Conservation (phyloP, 192 early-diverging fungal genomes). For the Bifiguratus adelaidae region DNA sequence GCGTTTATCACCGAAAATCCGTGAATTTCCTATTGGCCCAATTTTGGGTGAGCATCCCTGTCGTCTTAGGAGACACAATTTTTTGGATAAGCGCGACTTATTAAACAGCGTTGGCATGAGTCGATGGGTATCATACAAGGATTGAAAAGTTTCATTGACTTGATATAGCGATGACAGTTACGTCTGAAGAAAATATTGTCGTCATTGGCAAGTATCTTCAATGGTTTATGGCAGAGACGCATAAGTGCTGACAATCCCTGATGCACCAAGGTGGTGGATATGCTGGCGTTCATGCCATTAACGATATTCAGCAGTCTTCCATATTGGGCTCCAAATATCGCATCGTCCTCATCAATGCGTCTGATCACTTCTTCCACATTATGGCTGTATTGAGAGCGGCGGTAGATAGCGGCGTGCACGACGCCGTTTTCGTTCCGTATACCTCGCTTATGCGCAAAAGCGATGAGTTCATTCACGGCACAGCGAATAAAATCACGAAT, state of each 20-base stretch:
- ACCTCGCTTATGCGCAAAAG: conserved; percentile 23
- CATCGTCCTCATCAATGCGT: conserved; percentile 43
- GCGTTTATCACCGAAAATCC: too few species aligned
- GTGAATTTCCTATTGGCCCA: too few species aligned
- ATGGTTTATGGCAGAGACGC: conserved; percentile 20
- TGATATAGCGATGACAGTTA: too few species aligned
- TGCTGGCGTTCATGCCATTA: conserved; percentile 31
- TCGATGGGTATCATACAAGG: too few species aligned
- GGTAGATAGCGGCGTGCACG: conserved; percentile 27
- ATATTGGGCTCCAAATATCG: conserved; percentile 22
- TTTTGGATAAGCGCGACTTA: too few species aligned
- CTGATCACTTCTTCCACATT: conserved; percentile 42
- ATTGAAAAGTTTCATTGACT: too few species aligned
- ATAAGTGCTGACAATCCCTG: too few species aligned
- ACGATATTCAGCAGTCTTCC: conserved; percentile 20
- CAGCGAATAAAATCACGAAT: conserved; percentile 21
- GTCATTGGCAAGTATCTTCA: too few species aligned
- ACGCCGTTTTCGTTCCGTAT: conserved; percentile 36
- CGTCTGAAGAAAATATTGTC: conserved; percentile 11
- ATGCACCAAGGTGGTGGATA: conserved; percentile 49
- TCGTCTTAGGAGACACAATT: too few species aligned
- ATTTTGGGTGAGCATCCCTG: too few species aligned
- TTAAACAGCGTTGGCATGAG: too few species aligned
- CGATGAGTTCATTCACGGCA: conserved; percentile 32
- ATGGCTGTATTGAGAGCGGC: conserved; percentile 35